Evolutionary conservation across 169 alveolate species (phyloP).

Genomic region (Fabrea salina): DNA sequence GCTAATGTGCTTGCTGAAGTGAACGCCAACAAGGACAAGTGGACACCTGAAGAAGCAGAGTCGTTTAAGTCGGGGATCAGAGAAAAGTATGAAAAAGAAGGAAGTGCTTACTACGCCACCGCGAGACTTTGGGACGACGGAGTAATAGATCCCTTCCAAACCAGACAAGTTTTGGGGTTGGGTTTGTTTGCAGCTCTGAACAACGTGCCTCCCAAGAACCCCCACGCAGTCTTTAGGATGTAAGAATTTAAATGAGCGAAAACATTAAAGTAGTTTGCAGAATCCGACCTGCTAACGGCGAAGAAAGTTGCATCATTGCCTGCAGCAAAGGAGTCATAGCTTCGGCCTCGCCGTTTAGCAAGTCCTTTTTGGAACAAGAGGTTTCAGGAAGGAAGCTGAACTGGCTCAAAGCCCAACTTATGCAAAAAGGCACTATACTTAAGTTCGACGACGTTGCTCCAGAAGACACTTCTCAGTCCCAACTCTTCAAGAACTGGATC

Average conservation of each 20-base stretch:
- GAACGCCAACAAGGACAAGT: constrained; percentile 33
- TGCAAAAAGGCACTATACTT: too few species aligned
- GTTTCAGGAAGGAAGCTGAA: too few species aligned
- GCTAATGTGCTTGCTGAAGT: constrained; percentile 42
- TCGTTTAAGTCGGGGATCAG: constrained; percentile 33
- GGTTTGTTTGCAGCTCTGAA: constrained; percentile 19
- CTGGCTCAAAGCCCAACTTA: too few species aligned
- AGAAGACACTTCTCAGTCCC: background rate
- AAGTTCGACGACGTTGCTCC: background rate
- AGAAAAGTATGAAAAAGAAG: constrained; percentile 62
- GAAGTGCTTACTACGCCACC: constrained; percentile 68
- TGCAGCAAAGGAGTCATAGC: too few species aligned
- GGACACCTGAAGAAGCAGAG: constrained; percentile 45
- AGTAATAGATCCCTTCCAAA: constrained; percentile 65
- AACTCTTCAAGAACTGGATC: background rate
- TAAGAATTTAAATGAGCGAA: too few species aligned
- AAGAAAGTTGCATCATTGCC: too few species aligned
- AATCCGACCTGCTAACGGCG: background rate
- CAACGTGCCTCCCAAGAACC: background rate
- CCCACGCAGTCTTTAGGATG: constrained; percentile 28
- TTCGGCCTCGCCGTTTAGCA: too few species aligned
- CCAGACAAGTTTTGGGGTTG: constrained; percentile 65
- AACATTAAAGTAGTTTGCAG: background rate
- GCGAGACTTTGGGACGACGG: constrained; percentile 89
- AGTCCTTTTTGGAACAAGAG: too few species aligned